These are phyloP conservation scores for Phialophora verrucosa DNA, from an alignment of 2,329 filamentous ascomycete species.

Conservation along the genomic window DNA sequence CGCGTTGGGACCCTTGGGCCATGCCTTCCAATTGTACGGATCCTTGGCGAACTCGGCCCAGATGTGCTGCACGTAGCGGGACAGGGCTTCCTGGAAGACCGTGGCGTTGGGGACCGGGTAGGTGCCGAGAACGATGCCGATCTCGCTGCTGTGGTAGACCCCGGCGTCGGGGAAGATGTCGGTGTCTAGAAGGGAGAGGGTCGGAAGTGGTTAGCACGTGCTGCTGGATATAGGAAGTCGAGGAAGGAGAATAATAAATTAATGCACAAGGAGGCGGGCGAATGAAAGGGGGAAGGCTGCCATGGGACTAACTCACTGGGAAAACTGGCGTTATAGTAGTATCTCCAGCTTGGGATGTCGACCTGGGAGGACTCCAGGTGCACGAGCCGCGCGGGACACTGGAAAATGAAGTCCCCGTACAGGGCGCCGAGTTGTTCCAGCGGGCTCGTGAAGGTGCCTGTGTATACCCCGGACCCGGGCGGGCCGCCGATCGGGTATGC, in stretches of 20 bases:
- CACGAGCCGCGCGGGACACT: constrained; percentile 25
- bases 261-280: background rate
- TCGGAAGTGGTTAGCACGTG: background rate
- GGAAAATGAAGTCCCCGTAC: constrained; percentile 21
- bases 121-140: constrained; percentile 43
- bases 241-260: background rate
- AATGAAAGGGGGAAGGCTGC: background rate
- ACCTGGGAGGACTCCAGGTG: constrained; percentile 32
- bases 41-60: constrained; percentile 43
- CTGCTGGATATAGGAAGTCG: too few relatives aligned
- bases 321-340: constrained; percentile 44
- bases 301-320: constrained; percentile 31
- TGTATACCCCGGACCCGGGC: constrained; percentile 4
- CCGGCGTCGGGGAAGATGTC: constrained; percentile 37
- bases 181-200: background rate
- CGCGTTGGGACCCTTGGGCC: constrained; percentile 18
- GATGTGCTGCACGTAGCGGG: constrained; percentile 39
- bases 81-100: constrained; percentile 34
- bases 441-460: constrained; percentile 4
- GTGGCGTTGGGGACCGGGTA: constrained; percentile 39
- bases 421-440: constrained; percentile 21
- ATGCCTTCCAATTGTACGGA: constrained; percentile 30
- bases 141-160: constrained; percentile 46
- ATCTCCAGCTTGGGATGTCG: constrained; percentile 41
- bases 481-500: constrained; percentile 23